Evolutionary conservation across 352 stramenopile genomes (phyloP).

Genomic region (Pythium pectinolyticum): DNA sequence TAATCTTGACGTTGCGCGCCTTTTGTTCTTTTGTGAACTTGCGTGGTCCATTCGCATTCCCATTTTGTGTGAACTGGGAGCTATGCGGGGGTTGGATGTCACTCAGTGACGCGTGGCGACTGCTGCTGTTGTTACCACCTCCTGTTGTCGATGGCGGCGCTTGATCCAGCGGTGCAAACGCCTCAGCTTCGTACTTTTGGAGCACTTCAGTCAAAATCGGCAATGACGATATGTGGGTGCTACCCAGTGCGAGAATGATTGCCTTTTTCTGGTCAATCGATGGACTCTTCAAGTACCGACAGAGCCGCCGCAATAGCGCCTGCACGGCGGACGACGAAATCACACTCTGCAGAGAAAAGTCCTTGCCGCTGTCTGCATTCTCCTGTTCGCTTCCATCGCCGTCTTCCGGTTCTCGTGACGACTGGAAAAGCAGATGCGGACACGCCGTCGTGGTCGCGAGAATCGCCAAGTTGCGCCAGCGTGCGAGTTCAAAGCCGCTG

Average conservation of each 20-base stretch:
- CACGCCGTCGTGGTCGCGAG: constrained; percentile 53
- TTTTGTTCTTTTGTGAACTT: constrained; percentile 27
- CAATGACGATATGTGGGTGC: constrained; percentile 36
- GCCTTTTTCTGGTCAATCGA: constrained; percentile 54
- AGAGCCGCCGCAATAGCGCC: constrained; percentile 51
- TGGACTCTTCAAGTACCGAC: constrained; percentile 58
- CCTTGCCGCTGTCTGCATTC: constrained; percentile 12
- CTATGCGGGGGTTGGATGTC: constrained; percentile 10
- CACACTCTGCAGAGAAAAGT: constrained; percentile 34
- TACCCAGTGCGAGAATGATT: constrained; percentile 52
- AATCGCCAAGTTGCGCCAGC: constrained; percentile 70
- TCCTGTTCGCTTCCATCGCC: background rate
- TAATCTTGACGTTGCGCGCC: constrained; percentile 21
- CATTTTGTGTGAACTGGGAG: constrained; percentile 1
- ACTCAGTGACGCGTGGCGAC: constrained; percentile 22
- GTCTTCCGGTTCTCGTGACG: background rate
- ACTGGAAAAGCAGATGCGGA: constrained; percentile 31
- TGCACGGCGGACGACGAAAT: constrained; percentile 41
- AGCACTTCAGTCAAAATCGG: constrained; percentile 53
- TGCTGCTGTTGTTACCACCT: constrained; percentile 1
- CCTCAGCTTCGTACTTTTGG: constrained; percentile 51
- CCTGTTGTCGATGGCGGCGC: background rate
- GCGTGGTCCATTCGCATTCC: constrained; percentile 2
- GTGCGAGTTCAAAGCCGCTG: constrained; percentile 35
- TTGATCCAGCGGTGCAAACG: constrained; percentile 30